These are phyloP conservation scores for Thalassia testudinum DNA, from an alignment of 116 monocot genomes.

Conservation along the genomic window DNA sequence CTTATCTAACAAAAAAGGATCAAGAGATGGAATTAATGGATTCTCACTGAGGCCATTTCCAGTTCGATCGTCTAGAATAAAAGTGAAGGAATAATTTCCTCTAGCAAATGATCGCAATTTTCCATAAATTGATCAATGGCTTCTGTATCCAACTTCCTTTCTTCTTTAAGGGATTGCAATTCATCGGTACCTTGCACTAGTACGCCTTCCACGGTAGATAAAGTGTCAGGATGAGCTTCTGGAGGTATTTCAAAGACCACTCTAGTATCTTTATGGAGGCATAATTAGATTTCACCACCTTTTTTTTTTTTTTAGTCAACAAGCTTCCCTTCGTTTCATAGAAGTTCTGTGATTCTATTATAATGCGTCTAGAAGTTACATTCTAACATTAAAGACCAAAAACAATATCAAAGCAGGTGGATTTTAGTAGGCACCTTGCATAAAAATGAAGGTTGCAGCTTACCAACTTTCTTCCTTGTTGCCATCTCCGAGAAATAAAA, in stretches of 20 bases:
- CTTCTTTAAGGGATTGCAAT: slow-evolving; percentile 74
- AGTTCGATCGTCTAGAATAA: slow-evolving; percentile 90
- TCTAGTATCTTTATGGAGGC: slow-evolving; percentile 99
- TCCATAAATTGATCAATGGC: slow-evolving; percentile 78
- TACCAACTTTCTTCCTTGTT: no score
- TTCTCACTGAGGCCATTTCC: slow-evolving; percentile 97
- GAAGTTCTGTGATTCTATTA: no score
- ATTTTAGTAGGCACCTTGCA: no score
- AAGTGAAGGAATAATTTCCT: slow-evolving; percentile 63
- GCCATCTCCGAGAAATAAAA: no score
- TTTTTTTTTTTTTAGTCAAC: no score
- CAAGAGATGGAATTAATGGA: slow-evolving; percentile 43
- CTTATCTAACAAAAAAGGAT: no score
- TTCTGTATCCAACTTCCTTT: slow-evolving; percentile 60
- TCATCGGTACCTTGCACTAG: slow-evolving; percentile 66
- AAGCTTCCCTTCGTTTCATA: no score
- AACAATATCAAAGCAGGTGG: no score
- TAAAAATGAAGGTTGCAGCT: no score
- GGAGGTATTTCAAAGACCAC: slow-evolving; percentile 96
- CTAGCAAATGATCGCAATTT: slow-evolving; percentile 60
- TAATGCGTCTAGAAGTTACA: no score
- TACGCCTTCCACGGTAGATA: slow-evolving; percentile 95
- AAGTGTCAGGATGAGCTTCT: slow-evolving; percentile 83
- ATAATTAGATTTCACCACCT: no score
- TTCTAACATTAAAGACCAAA: no score